Conservation (phyloP, 2,329 filamentous ascomycete genomes). For the Ceratocystis cacaofunesta region DNA sequence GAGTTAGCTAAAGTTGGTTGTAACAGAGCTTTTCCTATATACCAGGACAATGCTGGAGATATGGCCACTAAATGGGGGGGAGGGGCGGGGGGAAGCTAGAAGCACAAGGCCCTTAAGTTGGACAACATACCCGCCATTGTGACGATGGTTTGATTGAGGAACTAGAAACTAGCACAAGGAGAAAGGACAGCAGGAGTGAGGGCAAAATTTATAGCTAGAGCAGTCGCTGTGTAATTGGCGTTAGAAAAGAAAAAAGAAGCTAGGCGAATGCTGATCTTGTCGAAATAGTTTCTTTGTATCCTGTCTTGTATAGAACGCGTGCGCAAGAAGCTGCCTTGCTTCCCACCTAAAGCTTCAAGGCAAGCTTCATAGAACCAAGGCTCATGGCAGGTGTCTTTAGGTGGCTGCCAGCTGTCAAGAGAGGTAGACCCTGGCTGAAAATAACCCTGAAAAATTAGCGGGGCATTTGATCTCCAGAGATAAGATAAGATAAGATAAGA, state of each 20-base stretch:
- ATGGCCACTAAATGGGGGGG: neutral
- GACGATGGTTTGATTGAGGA: neutral
- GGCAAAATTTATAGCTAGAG: neutral
- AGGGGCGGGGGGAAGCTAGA: no score
- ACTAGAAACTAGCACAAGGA: neutral
- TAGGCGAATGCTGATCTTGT: neutral
- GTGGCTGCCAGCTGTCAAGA: neutral
- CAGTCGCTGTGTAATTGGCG: neutral
- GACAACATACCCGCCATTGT: conserved; percentile 16
- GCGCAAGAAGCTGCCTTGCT: conserved; percentile 15
- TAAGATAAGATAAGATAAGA: conserved; percentile 5
- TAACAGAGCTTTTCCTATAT: neutral
- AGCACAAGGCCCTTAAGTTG: neutral
- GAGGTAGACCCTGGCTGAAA: neutral
- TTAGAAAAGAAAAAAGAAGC: neutral
- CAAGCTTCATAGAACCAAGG: conserved; percentile 6
- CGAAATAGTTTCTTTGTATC: neutral
- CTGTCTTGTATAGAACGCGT: conserved; percentile 8
- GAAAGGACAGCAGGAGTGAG: neutral
- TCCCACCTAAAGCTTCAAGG: conserved; percentile 10
- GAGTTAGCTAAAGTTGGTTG: neutral
- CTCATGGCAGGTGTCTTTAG: neutral
- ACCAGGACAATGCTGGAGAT: neutral
- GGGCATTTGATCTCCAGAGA: neutral
- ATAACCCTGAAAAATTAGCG: neutral